These are phyloP conservation scores for Pythium aquatile DNA, from an alignment of 352 stramenopile genomes.

Conservation along the genomic window DNA sequence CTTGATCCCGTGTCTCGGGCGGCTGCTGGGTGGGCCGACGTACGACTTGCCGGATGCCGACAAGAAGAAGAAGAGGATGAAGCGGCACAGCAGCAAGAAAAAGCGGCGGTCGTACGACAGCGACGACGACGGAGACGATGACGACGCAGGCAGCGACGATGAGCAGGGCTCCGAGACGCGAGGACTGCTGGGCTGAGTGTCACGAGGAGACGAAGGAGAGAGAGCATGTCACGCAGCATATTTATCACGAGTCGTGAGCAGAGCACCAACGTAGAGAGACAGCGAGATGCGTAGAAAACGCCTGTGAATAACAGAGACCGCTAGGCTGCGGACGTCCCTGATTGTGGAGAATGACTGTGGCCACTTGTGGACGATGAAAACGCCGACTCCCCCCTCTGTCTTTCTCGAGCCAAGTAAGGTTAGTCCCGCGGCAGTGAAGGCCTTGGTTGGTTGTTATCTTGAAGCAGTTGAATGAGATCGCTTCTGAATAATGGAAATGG, in stretches of 20 bases:
- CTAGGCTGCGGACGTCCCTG: too few species aligned
- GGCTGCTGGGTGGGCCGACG: conserved; percentile 64
- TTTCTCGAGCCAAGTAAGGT: too few species aligned
- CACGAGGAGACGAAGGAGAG: not conserved
- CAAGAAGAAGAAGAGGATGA: conserved; percentile 43
- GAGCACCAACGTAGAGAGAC: not conserved
- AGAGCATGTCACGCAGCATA: not conserved
- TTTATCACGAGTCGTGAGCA: conserved; percentile 12
- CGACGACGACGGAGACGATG: conserved; percentile 31
- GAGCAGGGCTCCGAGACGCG: conserved; percentile 40
- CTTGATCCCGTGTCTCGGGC: conserved; percentile 63
- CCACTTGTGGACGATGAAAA: too few species aligned
- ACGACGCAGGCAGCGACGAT: conserved; percentile 13
- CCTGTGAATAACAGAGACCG: not conserved
- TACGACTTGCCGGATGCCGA: conserved; percentile 44
- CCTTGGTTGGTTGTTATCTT: too few species aligned
- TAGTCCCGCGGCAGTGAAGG: too few species aligned
- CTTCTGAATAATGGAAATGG: too few species aligned
- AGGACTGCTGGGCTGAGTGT: conserved; percentile 48
- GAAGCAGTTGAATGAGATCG: too few species aligned
- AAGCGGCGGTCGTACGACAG: conserved; percentile 42
- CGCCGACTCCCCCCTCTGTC: too few species aligned
- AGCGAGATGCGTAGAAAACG: not conserved
- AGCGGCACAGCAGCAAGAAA: conserved; percentile 21
- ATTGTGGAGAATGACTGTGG: not conserved